Evolutionary conservation across 495 filamentous ascomycete species (phyloP).

Genomic region (Pseudoneurospora amorphoporcata): DNA sequence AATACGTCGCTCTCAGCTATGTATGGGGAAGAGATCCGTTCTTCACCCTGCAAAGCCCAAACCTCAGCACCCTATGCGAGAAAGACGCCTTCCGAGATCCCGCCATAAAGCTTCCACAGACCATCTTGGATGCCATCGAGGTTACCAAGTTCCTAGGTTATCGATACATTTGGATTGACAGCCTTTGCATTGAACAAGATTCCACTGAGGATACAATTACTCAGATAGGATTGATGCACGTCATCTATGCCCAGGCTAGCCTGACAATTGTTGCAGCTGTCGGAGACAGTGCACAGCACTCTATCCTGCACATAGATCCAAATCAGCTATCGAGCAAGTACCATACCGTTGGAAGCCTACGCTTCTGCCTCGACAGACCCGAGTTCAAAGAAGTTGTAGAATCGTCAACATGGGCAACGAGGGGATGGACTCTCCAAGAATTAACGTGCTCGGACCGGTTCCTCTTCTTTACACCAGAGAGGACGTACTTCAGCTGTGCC

Average conservation of each 20-base stretch:
- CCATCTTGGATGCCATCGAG: conserved; percentile 22
- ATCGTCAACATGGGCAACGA: not conserved
- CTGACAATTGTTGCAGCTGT: not conserved
- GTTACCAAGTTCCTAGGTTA: conserved; percentile 13
- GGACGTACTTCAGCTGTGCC: not conserved
- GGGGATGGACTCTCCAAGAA: not conserved
- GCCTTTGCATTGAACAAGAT: conserved; percentile 15
- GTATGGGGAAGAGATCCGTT: conserved; percentile 20
- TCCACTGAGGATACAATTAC: not conserved
- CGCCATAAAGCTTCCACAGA: conserved; percentile 11
- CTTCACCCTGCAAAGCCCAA: conserved; percentile 17
- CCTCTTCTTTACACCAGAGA: not conserved
- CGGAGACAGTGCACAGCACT: not conserved
- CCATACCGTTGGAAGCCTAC: not conserved
- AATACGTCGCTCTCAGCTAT: conserved; percentile 25
- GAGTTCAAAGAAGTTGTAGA: not conserved
- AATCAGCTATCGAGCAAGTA: not conserved
- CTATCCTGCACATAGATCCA: not conserved
- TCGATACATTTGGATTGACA: conserved; percentile 23
- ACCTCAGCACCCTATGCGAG: conserved; percentile 6
- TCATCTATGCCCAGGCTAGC: not conserved
- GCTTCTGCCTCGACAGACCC: not conserved
- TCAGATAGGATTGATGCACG: not conserved
- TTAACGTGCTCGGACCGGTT: not conserved
- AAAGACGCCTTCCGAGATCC: not conserved